Evolutionary conservation across 257 asterid species (phyloP).

Genomic region (Plantago elongata): DNA sequence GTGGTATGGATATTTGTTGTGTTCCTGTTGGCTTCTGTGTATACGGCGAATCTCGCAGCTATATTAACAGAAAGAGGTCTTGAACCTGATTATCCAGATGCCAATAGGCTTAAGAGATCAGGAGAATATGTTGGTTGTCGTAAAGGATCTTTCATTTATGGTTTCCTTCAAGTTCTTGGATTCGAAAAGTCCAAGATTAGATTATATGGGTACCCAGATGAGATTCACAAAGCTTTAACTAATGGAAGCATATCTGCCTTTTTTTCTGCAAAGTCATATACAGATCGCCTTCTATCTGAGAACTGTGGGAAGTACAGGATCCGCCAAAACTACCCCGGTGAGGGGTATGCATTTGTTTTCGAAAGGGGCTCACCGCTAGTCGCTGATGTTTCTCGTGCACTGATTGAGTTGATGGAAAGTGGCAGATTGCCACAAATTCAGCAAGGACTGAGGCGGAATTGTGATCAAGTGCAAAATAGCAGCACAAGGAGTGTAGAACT

Average conservation of each 20-base stretch:
- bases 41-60: constrained; percentile 31
- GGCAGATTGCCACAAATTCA: constrained; percentile 8
- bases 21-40: constrained; percentile 30
- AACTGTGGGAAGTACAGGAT: constrained; percentile 26
- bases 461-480: background rate
- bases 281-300: constrained; percentile 20
- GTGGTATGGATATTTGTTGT: constrained; percentile 40
- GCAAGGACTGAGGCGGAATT: too few relatives aligned
- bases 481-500: background rate
- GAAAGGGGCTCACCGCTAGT: constrained; percentile 33
- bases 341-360: constrained; percentile 32
- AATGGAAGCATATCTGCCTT: constrained; percentile 29
- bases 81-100: constrained; percentile 16
- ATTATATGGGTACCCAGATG: constrained; percentile 18
- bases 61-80: constrained; percentile 28
- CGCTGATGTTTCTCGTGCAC: constrained; percentile 1
- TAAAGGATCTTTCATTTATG: constrained; percentile 29
- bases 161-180: constrained; percentile 19
- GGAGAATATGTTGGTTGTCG: constrained; percentile 29
- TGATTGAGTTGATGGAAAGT: constrained; percentile 20
- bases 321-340: constrained; percentile 24
- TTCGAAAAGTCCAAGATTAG: constrained; percentile 26
- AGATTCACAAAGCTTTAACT: constrained; percentile 23
- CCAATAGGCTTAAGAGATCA: constrained; percentile 13
- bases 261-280: constrained; percentile 22